Percentiles rank a stretch among this genome's conserved stretches.
Evolutionary conservation across 768 basidiomycete species (phyloP).

Genomic region (Naganishia kalamii): DNA sequence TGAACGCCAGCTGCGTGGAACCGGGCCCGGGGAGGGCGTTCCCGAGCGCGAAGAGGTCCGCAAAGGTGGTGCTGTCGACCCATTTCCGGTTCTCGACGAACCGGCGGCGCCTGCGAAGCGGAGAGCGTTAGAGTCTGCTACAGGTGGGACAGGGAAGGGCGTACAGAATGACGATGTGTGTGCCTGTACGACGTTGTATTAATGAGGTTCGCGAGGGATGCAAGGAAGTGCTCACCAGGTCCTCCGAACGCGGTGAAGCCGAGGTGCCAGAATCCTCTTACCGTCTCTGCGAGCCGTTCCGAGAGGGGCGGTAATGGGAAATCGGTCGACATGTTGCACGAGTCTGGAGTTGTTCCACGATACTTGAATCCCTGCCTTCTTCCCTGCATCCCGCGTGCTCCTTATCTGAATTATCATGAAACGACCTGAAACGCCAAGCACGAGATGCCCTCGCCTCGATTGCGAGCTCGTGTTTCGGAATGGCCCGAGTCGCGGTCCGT

Average conservation of each 20-base stretch:
- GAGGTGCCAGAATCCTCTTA: conserved; percentile 15
- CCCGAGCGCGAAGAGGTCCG: conserved; percentile 53
- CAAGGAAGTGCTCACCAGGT: conserved; percentile 49
- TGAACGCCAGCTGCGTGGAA: conserved; percentile 53
- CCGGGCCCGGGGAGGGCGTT: conserved; percentile 55
- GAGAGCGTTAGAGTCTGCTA: not conserved
- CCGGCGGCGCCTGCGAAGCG: conserved; percentile 26
- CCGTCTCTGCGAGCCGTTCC: conserved; percentile 5
- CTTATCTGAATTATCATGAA: no score
- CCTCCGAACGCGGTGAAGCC: conserved; percentile 51
- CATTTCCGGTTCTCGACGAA: conserved; percentile 44
- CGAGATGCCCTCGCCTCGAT: no score
- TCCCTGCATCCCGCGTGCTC: no score
- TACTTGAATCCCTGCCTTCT: no score
- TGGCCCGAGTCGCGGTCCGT: no score
- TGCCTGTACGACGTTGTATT: no score
- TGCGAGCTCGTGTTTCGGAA: no score
- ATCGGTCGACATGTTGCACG: no score
- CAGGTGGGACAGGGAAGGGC: not conserved
- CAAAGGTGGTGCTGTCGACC: conserved; percentile 33
- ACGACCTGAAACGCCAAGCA: no score
- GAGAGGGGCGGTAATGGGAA: not conserved
- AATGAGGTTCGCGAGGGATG: not conserved
- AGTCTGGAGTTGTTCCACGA: no score
- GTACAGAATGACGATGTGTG: no score